A percentile compares a stretch with the other conserved stretches of the same genome.
Evolutionary conservation across 2,329 filamentous ascomycete genomes (phyloP).

Genomic region (Neonectria faginata): DNA sequence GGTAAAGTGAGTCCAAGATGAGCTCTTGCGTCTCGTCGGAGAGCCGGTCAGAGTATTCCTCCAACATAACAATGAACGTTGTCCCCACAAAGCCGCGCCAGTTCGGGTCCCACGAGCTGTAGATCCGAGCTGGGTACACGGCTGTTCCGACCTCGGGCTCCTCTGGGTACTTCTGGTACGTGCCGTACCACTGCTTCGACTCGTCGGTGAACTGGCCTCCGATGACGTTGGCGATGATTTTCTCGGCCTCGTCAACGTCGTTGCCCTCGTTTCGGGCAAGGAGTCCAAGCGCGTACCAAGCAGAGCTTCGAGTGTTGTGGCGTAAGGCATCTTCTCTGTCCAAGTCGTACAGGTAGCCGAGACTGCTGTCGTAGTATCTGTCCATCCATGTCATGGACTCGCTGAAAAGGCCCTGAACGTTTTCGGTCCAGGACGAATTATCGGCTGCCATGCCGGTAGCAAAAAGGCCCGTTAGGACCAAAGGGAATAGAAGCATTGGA

Average conservation of each 20-base stretch:
- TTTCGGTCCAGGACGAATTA: not conserved
- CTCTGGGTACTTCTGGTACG: slow-evolving; percentile 67
- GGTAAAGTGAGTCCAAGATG: slow-evolving; percentile 66
- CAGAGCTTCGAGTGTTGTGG: slow-evolving; percentile 68
- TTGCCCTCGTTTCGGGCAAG: slow-evolving; percentile 64
- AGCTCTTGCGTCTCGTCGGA: slow-evolving; percentile 51
- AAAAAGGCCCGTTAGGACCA: not conserved
- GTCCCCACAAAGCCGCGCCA: slow-evolving; percentile 74
- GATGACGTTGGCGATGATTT: slow-evolving; percentile 67
- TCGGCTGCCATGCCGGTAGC: not conserved
- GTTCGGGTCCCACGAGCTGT: slow-evolving; percentile 72
- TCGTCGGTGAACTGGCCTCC: slow-evolving; percentile 63
- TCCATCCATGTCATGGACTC: slow-evolving; percentile 59
- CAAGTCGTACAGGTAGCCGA: slow-evolving; percentile 66
- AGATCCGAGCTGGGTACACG: slow-evolving; percentile 62
- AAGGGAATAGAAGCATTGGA: not conserved
- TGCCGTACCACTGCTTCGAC: slow-evolving; percentile 65
- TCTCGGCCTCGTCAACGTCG: slow-evolving; percentile 63
- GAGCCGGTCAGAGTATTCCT: slow-evolving; percentile 66
- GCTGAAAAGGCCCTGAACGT: slow-evolving; percentile 26
- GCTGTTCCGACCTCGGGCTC: slow-evolving; percentile 67
- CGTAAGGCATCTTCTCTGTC: slow-evolving; percentile 57
- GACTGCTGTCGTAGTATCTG: slow-evolving; percentile 62
- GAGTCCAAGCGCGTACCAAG: slow-evolving; percentile 70
- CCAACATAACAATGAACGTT: slow-evolving; percentile 67